Conservation (phyloP, 768 basidiomycete species). For the Lyophyllum semitale region DNA sequence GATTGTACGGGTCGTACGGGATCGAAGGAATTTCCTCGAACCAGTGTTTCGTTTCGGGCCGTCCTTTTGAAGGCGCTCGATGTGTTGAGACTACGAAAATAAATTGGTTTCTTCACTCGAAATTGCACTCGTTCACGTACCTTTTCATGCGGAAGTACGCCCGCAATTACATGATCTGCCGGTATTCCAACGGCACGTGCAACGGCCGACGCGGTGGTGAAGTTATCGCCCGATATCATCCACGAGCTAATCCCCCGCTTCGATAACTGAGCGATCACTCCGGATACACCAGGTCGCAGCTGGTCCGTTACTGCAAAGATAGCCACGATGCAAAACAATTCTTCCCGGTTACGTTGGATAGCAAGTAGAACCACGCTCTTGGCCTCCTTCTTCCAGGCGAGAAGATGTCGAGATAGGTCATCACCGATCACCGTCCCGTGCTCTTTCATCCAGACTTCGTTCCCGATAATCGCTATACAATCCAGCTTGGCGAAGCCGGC, state of each 20-base stretch:
- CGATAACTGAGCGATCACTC: slow-evolving; percentile 55
- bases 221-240: slow-evolving; percentile 83
- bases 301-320: slow-evolving; percentile 68
- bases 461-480: slow-evolving; percentile 63
- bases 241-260: slow-evolving; percentile 59
- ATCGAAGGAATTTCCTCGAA: slow-evolving; percentile 3
- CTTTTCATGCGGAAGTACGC: slow-evolving; percentile 83
- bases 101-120: neutral
- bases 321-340: slow-evolving; percentile 33
- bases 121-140: slow-evolving; percentile 29
- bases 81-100: slow-evolving; percentile 49
- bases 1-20: slow-evolving; percentile 34
- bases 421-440: slow-evolving; percentile 40
- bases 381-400: slow-evolving; percentile 60
- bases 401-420: slow-evolving; percentile 29
- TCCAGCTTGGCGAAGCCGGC: slow-evolving; percentile 42
- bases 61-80: slow-evolving; percentile 51
- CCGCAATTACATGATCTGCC: slow-evolving; percentile 70
- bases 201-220: slow-evolving; percentile 67
- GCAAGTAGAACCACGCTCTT: slow-evolving; percentile 75
- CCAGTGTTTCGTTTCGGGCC: slow-evolving; percentile 1
- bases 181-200: slow-evolving; percentile 69
- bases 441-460: slow-evolving; percentile 63
- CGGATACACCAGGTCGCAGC: slow-evolving; percentile 56
- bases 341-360: slow-evolving; percentile 16